Evolutionary conservation across 2,329 filamentous ascomycete species (phyloP).

Genomic region (Lomentospora prolificans): DNA sequence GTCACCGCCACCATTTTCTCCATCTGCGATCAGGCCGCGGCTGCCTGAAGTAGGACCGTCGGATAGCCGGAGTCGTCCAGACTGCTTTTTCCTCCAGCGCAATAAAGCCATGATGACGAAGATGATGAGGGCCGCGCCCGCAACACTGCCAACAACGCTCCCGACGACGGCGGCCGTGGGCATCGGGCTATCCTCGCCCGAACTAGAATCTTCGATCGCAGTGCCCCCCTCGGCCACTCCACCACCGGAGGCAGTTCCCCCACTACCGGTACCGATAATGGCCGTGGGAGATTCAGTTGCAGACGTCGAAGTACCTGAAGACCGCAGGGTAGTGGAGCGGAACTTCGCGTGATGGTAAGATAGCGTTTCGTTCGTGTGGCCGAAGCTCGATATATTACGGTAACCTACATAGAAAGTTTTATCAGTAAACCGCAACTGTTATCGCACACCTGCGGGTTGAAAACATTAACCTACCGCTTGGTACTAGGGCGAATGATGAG

Average conservation of each 20-base stretch:
- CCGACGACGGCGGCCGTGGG: slow-evolving; percentile 33
- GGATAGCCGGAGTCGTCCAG: slow-evolving; percentile 32
- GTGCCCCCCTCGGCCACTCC: slow-evolving; percentile 10
- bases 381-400: background rate
- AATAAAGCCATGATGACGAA: slow-evolving; percentile 44
- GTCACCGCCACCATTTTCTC: slow-evolving; percentile 14
- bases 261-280: slow-evolving; percentile 13
- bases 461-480: background rate
- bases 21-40: slow-evolving; percentile 20
- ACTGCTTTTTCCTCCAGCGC: slow-evolving; percentile 43
- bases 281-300: slow-evolving; percentile 12
- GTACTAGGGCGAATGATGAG: background rate
- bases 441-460: background rate
- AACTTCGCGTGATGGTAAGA: background rate
- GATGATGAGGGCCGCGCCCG: slow-evolving; percentile 47
- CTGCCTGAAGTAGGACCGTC: slow-evolving; percentile 24
- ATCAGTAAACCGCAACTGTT: background rate
- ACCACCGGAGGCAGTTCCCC: slow-evolving; percentile 14
- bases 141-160: slow-evolving; percentile 47
- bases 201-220: slow-evolving; percentile 12
- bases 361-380: background rate
- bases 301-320: background rate
- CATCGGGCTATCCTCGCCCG: slow-evolving; percentile 13
- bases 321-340: background rate
- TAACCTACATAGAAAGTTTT: background rate